Evolutionary conservation across 306 rosid species (phyloP).

Genomic region (Cucumis sativus): DNA sequence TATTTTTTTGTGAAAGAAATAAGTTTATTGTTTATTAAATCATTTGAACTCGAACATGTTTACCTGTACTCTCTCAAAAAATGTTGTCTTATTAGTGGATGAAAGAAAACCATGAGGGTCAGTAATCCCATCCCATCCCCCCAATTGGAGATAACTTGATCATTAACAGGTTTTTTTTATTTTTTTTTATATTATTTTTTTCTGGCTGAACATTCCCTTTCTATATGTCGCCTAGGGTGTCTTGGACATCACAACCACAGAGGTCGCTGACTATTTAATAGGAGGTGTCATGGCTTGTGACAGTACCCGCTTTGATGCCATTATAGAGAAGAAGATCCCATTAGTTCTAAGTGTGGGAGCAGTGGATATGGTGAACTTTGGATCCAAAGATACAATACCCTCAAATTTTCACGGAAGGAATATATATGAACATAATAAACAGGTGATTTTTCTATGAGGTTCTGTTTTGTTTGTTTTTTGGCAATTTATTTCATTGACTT

Average conservation of each 20-base stretch:
- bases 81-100: background rate
- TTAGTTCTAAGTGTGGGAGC: slow-evolving; percentile 79
- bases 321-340: slow-evolving; percentile 57
- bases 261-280: slow-evolving; percentile 71
- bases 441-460: slow-evolving; percentile 40
- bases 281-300: slow-evolving; percentile 94
- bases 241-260: slow-evolving; percentile 80
- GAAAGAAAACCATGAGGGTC: background rate
- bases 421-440: slow-evolving; percentile 67
- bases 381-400: slow-evolving; percentile 68
- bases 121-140: background rate
- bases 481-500: slow-evolving; percentile 2
- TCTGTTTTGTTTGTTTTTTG: slow-evolving; percentile 7
- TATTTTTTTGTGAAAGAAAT: background rate
- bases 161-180: background rate
- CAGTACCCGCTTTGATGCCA: slow-evolving; percentile 61
- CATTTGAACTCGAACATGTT: background rate
- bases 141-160: background rate
- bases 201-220: background rate
- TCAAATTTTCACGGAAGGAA: slow-evolving; percentile 46
- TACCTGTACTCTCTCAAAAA: background rate
- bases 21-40: background rate
- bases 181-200: slow-evolving; percentile 7
- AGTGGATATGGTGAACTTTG: slow-evolving; percentile 86
- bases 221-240: slow-evolving; percentile 42